phyloP scores from a whole-genome alignment of 768 basidiomycete species.

The Hypsizygus marmoreus region DNA sequence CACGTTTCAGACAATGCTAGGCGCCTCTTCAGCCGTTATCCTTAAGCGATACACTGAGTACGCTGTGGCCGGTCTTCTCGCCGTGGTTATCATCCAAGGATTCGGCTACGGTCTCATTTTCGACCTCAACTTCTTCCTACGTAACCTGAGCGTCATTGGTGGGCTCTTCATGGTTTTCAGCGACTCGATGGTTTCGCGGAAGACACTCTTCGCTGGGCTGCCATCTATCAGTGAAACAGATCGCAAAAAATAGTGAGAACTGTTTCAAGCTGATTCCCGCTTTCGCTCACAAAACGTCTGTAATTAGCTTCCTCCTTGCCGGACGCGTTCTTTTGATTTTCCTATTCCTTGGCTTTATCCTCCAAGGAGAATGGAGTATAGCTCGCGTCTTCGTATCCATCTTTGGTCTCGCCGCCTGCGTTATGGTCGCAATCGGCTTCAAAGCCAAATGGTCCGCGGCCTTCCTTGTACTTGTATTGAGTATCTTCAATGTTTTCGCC shows the following conservation, averaged over 20 bases:
- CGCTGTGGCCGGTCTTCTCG: conserved; percentile 86
- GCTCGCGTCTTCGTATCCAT: conserved; percentile 85
- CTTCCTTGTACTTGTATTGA: conserved; percentile 90
- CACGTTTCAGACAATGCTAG: conserved; percentile 78
- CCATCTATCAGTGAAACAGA: conserved; percentile 92
- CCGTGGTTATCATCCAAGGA: conserved; percentile 92
- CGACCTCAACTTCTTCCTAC: conserved; percentile 99
- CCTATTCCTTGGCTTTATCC: conserved; percentile 96
- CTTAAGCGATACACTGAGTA: conserved; percentile 85
- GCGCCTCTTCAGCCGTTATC: conserved; percentile 83
- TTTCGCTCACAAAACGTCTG: too few relatives aligned
- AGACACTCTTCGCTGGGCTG: conserved; percentile 87
- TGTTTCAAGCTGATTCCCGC: too few relatives aligned
- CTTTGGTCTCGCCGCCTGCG: conserved; percentile 87
- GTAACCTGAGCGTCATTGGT: conserved; percentile 96
- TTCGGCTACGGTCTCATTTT: conserved; percentile 99
- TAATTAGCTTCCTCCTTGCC: conserved; percentile 90
- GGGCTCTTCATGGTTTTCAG: conserved; percentile 99
- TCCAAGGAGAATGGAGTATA: conserved; percentile 91
- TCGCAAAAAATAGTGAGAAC: conserved; percentile 92
- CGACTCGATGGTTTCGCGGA: conserved; percentile 88
- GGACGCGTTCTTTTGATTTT: conserved; percentile 98
- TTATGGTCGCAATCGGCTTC: conserved; percentile 98
- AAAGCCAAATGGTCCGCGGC: conserved; percentile 99
- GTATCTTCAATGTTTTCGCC: conserved; percentile 95